A percentile compares a stretch with the other conserved stretches of the same genome.
Evolutionary conservation across 2,329 filamentous ascomycete genomes (phyloP).

Genomic region (Madurella fahalii): DNA sequence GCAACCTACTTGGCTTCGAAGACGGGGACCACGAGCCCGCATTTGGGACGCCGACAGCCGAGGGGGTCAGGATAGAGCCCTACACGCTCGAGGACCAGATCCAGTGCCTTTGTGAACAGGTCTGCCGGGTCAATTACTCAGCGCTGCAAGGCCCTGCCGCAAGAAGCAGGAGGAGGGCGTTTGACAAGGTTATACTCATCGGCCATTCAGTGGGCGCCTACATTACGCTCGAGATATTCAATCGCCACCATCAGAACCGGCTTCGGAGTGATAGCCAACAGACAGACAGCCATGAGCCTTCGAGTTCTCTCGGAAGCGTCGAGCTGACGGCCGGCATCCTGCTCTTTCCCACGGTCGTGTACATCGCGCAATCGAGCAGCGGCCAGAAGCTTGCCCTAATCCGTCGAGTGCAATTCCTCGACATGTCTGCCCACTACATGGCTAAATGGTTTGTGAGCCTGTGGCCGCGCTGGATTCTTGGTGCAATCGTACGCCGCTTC

Average conservation of each 20-base stretch:
- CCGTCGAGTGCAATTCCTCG: conserved; percentile 40
- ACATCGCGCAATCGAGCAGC: conserved; percentile 60
- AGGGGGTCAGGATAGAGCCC: conserved; percentile 30
- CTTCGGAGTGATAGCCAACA: conserved; percentile 9
- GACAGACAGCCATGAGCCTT: neutral
- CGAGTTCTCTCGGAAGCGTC: conserved; percentile 31
- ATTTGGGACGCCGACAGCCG: conserved; percentile 36
- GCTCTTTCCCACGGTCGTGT: conserved; percentile 70
- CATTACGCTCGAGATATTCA: conserved; percentile 64
- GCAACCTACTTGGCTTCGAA: conserved; percentile 55
- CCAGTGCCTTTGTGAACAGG: conserved; percentile 36
- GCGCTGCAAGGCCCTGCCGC: conserved; percentile 13
- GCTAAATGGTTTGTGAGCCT: conserved; percentile 40
- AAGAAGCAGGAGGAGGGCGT: conserved; percentile 35
- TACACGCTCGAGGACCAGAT: conserved; percentile 54
- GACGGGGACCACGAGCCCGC: conserved; percentile 47
- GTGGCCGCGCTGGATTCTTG: conserved; percentile 38
- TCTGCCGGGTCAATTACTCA: conserved; percentile 30
- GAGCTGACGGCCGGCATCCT: conserved; percentile 53
- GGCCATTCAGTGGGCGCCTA: conserved; percentile 74
- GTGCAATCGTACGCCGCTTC: conserved; percentile 40
- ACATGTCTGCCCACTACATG: conserved; percentile 38
- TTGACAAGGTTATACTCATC: conserved; percentile 60
- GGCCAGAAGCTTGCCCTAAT: conserved; percentile 51
- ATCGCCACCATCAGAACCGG: conserved; percentile 45